A percentile compares a stretch with the other conserved stretches of the same genome.
Conservation (phyloP, 768 basidiomycete species). For the Leccinum incarnatum region DNA sequence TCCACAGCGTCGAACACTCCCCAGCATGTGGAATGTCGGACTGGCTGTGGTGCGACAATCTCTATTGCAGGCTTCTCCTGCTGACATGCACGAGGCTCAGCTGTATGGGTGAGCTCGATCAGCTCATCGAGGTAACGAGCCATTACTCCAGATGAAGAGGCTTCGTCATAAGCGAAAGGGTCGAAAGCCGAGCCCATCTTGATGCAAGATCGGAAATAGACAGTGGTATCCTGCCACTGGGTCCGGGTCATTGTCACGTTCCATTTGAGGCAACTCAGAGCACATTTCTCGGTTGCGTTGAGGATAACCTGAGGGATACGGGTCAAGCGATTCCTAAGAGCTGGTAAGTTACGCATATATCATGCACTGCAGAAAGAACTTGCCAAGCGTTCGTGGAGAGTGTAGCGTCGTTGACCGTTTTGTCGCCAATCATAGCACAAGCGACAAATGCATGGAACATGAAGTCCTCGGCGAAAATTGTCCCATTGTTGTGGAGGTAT, state of each 20-base stretch:
- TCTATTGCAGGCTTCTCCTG: background rate
- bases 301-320: slow-evolving; percentile 22
- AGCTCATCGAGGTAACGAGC: slow-evolving; percentile 21
- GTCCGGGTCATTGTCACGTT: slow-evolving; percentile 16
- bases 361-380: background rate
- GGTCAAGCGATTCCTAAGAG: slow-evolving; percentile 21
- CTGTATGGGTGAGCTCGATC: slow-evolving; percentile 9
- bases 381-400: slow-evolving; percentile 33
- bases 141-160: slow-evolving; percentile 16
- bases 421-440: slow-evolving; percentile 37
- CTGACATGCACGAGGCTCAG: background rate
- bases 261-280: slow-evolving; percentile 23
- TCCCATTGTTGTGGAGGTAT: slow-evolving; percentile 29
- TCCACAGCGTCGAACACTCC: slow-evolving; percentile 14
- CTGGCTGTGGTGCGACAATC: slow-evolving; percentile 15
- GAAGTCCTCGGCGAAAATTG: slow-evolving; percentile 30
- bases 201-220: slow-evolving; percentile 23
- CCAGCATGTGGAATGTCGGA: slow-evolving; percentile 7
- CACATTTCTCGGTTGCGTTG: slow-evolving; percentile 23
- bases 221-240: slow-evolving; percentile 25
- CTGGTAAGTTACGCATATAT: slow-evolving; percentile 5
- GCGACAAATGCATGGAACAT: slow-evolving; percentile 34
- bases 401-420: slow-evolving; percentile 31
- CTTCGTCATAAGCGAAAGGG: slow-evolving; percentile 21
- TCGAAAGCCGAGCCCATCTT: slow-evolving; percentile 25